Conservation (phyloP, 306 rosid species). For the Glycine tomentella region DNA sequence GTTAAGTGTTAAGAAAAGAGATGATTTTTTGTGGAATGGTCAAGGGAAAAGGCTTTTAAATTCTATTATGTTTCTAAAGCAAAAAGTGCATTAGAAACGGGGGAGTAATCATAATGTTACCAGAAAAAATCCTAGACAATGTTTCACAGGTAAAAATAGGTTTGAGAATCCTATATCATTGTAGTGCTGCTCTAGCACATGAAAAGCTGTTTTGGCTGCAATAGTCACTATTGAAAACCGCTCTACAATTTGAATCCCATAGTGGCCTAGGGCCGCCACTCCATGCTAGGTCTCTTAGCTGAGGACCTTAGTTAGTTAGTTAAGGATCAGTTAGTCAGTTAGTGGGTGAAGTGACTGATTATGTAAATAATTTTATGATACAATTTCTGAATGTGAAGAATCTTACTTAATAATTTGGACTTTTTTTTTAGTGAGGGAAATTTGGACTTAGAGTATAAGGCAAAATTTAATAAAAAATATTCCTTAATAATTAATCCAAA, state of each 20-base stretch:
- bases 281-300: too few relatives aligned
- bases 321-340: too few relatives aligned
- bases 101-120: neutral
- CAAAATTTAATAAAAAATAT: neutral
- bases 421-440: neutral
- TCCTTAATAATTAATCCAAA: slow-evolving; percentile 30
- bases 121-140: neutral
- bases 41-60: neutral
- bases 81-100: neutral
- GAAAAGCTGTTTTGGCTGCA: neutral
- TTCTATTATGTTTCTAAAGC: neutral
- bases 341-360: too few relatives aligned
- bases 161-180: neutral
- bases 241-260: neutral
- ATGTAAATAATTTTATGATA: neutral
- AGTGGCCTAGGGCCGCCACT: neutral
- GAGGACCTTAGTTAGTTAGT: too few relatives aligned
- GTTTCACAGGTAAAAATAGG: neutral
- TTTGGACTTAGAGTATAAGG: slow-evolving; percentile 1
- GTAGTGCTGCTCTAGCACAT: neutral
- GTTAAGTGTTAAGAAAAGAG: neutral
- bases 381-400: neutral
- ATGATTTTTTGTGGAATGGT: neutral
- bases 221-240: neutral
- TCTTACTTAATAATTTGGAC: neutral